Conservation (phyloP, 805 yeast species). For the Saccharomycopsis capsularis region DNA sequence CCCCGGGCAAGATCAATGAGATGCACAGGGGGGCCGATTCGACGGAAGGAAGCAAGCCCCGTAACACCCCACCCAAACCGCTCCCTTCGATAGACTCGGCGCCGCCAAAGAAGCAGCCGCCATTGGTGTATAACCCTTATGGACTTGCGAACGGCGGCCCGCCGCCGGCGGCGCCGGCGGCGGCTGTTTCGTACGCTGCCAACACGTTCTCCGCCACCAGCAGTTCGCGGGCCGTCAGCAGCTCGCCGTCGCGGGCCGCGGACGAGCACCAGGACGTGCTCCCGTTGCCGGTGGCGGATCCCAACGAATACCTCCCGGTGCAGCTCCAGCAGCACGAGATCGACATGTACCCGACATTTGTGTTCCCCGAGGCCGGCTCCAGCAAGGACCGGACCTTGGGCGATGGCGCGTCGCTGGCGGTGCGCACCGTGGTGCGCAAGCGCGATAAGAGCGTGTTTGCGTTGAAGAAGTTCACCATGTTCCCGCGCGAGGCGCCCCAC, state of each 20-base stretch:
- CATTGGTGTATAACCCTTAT: slow-evolving; percentile 16
- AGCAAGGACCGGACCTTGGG: slow-evolving; percentile 48
- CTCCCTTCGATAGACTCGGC: slow-evolving; percentile 18
- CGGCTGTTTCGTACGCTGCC: background rate
- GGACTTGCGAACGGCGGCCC: slow-evolving; percentile 1
- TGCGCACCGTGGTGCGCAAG: slow-evolving; percentile 40
- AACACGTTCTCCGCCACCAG: background rate
- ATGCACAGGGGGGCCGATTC: background rate
- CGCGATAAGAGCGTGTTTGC: slow-evolving; percentile 45
- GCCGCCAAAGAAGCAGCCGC: background rate
- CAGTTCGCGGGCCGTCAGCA: background rate
- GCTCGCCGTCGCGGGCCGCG: background rate
- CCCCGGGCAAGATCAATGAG: slow-evolving; percentile 16
- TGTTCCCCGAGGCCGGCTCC: slow-evolving; percentile 31
- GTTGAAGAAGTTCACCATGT: slow-evolving; percentile 54
- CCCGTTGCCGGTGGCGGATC: slow-evolving; percentile 56
- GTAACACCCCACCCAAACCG: slow-evolving; percentile 6
- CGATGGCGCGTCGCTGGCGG: slow-evolving; percentile 67
- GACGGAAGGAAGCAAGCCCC: background rate
- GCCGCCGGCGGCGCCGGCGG: slow-evolving; percentile 1
- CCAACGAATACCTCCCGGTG: slow-evolving; percentile 55
- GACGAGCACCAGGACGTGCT: slow-evolving; percentile 32
- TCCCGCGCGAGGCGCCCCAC: slow-evolving; percentile 54
- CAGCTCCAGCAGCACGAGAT: slow-evolving; percentile 42
- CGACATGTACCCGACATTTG: slow-evolving; percentile 50